These are phyloP conservation scores for Hypoxylon sp. DNA, from an alignment of 2,329 filamentous ascomycete species.

Conservation along the genomic window DNA sequence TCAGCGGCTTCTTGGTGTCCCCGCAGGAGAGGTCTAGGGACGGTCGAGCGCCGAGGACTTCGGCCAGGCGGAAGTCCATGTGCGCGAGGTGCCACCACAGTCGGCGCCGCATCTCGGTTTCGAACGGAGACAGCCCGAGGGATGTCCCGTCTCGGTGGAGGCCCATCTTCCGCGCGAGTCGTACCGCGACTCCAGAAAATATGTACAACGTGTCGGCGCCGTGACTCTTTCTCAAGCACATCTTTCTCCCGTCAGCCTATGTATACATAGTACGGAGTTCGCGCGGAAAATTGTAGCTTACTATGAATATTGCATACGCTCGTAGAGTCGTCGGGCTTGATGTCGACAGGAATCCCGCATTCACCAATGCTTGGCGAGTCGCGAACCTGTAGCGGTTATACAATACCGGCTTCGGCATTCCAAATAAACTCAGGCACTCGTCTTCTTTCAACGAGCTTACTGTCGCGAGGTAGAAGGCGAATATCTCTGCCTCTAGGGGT, in stretches of 20 bases:
- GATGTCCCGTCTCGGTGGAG: constrained; percentile 63
- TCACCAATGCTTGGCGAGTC: constrained; percentile 71
- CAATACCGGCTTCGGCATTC: constrained; percentile 62
- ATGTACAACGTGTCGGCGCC: constrained; percentile 29
- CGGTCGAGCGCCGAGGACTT: constrained; percentile 61
- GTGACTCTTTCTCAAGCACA: constrained; percentile 41
- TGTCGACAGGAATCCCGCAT: constrained; percentile 66
- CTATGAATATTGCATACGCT: constrained; percentile 34
- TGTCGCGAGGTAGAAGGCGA: constrained; percentile 71
- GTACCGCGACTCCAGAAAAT: constrained; percentile 39
- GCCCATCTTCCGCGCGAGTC: constrained; percentile 56
- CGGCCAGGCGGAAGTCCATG: constrained; percentile 60
- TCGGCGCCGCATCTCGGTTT: constrained; percentile 64
- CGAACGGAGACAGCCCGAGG: constrained; percentile 60
- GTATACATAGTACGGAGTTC: no score
- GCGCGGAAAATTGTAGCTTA: constrained; percentile 15
- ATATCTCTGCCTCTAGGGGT: constrained; percentile 68
- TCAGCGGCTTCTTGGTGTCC: constrained; percentile 53
- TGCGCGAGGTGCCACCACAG: constrained; percentile 63
- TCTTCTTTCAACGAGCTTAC: constrained; percentile 62
- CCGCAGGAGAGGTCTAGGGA: constrained; percentile 24
- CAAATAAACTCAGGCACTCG: constrained; percentile 61
- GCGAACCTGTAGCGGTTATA: constrained; percentile 68
- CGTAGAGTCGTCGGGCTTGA: constrained; percentile 33
- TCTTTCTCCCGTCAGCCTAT: constrained; percentile 54